phyloP scores from a whole-genome alignment of 2,329 filamentous ascomycete genomes.

The Bipolaris cookei region DNA sequence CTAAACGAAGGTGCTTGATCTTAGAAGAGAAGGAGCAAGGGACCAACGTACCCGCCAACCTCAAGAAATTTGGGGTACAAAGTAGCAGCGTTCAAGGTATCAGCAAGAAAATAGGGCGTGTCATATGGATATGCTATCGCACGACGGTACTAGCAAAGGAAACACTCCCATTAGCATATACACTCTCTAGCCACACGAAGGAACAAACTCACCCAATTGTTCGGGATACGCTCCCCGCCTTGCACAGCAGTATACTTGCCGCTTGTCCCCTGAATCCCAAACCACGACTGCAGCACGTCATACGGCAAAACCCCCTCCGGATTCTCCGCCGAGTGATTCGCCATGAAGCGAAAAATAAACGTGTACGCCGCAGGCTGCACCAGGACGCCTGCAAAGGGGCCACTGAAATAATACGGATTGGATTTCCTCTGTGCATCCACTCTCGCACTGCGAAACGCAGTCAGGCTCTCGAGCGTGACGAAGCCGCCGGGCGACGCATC shows the following conservation, averaged over 20 bases:
- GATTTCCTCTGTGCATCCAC: conserved; percentile 27
- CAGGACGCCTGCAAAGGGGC: conserved; percentile 30
- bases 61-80: conserved; percentile 34
- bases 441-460: conserved; percentile 25
- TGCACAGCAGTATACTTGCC: conserved; percentile 27
- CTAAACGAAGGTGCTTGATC: background rate
- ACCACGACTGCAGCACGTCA: conserved; percentile 32
- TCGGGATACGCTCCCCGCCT: conserved; percentile 28
- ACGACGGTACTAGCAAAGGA: conserved; percentile 23
- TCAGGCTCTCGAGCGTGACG: conserved; percentile 31
- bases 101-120: conserved; percentile 27
- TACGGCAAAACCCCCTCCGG: conserved; percentile 22
- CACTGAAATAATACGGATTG: conserved; percentile 34
- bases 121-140: conserved; percentile 33
- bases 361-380: conserved; percentile 37
- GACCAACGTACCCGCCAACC: conserved; percentile 24
- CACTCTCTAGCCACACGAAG: background rate
- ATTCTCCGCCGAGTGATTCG: conserved; percentile 29
- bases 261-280: conserved; percentile 25
- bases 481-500: conserved; percentile 29
- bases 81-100: conserved; percentile 23
- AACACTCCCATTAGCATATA: background rate
- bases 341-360: conserved; percentile 38
- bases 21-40: background rate
- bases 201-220: conserved; percentile 23